Conservation (phyloP, 2,329 filamentous ascomycete species). For the Scedosporium aurantiacum region DNA sequence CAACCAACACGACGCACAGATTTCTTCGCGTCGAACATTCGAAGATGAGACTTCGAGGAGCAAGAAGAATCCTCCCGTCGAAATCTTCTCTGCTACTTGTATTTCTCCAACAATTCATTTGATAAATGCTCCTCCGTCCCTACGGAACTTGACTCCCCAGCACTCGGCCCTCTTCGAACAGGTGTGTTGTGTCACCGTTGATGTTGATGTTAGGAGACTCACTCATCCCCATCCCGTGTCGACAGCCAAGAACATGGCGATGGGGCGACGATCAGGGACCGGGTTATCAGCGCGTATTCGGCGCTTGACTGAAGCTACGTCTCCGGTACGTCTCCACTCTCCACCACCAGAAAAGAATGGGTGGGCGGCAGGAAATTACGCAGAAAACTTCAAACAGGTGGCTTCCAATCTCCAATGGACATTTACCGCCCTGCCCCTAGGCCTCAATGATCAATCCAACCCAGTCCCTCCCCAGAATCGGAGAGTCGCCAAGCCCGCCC, state of each 20-base stretch:
- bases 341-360: not conserved
- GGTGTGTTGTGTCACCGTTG: too few relatives aligned
- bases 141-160: too few relatives aligned
- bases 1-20: too few relatives aligned
- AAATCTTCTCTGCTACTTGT: too few relatives aligned
- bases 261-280: not conserved
- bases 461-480: not conserved
- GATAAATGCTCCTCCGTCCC: too few relatives aligned
- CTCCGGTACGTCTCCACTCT: not conserved
- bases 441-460: too few relatives aligned
- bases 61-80: too few relatives aligned
- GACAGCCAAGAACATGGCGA: not conserved
- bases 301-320: not conserved
- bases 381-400: not conserved
- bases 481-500: not conserved
- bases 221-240: not conserved
- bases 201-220: too few relatives aligned
- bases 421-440: slow-evolving; percentile 3
- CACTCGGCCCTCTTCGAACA: too few relatives aligned
- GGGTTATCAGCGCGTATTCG: not conserved
- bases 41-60: too few relatives aligned
- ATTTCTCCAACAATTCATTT: too few relatives aligned
- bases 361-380: not conserved
- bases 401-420: not conserved
- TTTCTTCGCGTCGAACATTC: too few relatives aligned